phyloP scores from a whole-genome alignment of 768 basidiomycete species.

The Russula abietina region DNA sequence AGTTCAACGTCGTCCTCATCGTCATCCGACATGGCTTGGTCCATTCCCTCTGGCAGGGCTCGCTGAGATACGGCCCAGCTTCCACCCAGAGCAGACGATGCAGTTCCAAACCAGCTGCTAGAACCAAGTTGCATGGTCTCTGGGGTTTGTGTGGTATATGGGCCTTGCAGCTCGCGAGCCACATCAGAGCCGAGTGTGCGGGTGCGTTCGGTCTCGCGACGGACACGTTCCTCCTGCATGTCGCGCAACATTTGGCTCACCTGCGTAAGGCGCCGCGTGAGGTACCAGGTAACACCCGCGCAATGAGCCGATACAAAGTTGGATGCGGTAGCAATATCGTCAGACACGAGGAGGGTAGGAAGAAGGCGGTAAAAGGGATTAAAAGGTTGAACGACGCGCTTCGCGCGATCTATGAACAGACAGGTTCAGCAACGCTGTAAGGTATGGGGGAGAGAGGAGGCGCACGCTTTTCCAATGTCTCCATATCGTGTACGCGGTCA shows the following conservation, averaged over 20 bases:
- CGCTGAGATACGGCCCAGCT: constrained; percentile 40
- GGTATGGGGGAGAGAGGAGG: constrained; percentile 25
- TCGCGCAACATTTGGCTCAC: constrained; percentile 75
- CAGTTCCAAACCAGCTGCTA: constrained; percentile 44
- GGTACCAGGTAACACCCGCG: constrained; percentile 87
- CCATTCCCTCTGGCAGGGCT: constrained; percentile 33
- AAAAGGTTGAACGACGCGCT: constrained; percentile 56
- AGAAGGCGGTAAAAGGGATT: constrained; percentile 66
- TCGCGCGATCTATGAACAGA: constrained; percentile 55
- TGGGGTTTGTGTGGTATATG: constrained; percentile 33
- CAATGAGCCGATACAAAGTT: constrained; percentile 85
- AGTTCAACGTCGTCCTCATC: constrained; percentile 73
- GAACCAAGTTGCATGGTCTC: constrained; percentile 48
- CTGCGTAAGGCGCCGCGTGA: constrained; percentile 73
- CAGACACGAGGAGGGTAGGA: constrained; percentile 60
- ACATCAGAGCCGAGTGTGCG: constrained; percentile 79
- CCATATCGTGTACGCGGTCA: constrained; percentile 83
- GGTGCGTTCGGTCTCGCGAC: constrained; percentile 79
- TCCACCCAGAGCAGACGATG: constrained; percentile 37
- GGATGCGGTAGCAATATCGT: constrained; percentile 49
- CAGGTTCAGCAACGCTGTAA: constrained; percentile 19
- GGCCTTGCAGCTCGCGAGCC: constrained; percentile 51
- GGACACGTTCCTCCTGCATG: constrained; percentile 91
- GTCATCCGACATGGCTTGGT: constrained; percentile 51
- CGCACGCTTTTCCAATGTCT: constrained; percentile 83